Evolutionary conservation across 306 rosid species (phyloP).

Genomic region (Trifolium repens): DNA sequence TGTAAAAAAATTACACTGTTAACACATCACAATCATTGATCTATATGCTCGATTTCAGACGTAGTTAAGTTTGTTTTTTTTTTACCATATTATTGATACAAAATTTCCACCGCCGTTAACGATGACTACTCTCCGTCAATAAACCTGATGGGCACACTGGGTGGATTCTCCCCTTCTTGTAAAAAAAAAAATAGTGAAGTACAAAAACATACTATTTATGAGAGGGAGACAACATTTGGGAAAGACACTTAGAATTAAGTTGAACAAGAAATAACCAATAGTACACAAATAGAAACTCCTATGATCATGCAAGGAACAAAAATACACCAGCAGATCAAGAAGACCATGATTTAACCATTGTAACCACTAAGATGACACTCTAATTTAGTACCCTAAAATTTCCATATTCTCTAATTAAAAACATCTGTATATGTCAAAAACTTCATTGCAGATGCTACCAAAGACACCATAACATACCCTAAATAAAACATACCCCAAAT

Average conservation of each 20-base stretch:
- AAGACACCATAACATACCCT: constrained; percentile 40
- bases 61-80: too few relatives aligned
- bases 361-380: constrained; percentile 33
- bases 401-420: constrained; percentile 41
- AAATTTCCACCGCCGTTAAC: too few relatives aligned
- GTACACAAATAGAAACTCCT: constrained; percentile 35
- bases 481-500: neutral
- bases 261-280: constrained; percentile 23
- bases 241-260: constrained; percentile 3
- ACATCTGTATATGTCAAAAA: constrained; percentile 80
- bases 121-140: too few relatives aligned
- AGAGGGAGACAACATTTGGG: too few relatives aligned
- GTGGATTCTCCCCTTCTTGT: too few relatives aligned
- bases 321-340: constrained; percentile 61
- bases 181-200: neutral
- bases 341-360: neutral
- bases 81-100: too few relatives aligned
- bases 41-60: too few relatives aligned
- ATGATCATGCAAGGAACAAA: constrained; percentile 56
- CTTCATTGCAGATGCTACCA: constrained; percentile 65
- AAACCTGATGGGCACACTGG: too few relatives aligned
- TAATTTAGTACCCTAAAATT: constrained; percentile 28
- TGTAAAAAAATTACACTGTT: too few relatives aligned
- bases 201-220: too few relatives aligned
- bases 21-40: too few relatives aligned